Conservation (phyloP, 306 rosid genomes). For the Lathyrus tuberosus region DNA sequence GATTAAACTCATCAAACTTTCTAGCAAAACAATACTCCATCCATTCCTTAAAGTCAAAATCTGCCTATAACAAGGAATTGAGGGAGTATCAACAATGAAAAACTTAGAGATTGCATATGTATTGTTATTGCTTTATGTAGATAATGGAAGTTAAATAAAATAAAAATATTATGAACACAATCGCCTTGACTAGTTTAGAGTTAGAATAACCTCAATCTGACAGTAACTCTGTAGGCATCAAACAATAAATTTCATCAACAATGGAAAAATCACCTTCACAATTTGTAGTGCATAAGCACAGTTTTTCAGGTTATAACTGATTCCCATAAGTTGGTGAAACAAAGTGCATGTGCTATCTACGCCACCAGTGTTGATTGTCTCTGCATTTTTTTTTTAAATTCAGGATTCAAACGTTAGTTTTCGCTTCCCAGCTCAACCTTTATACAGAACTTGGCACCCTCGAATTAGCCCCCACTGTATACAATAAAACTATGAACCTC, state of each 20-base stretch:
- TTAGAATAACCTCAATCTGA: slow-evolving; percentile 37
- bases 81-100: background rate
- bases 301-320: slow-evolving; percentile 42
- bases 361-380: slow-evolving; percentile 45
- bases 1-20: background rate
- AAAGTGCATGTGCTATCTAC: slow-evolving; percentile 44
- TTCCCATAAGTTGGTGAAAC: slow-evolving; percentile 48
- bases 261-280: slow-evolving; percentile 47
- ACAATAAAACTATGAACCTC: slow-evolving; percentile 53
- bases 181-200: slow-evolving; percentile 27
- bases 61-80: no score
- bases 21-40: no score
- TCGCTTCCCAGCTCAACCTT: slow-evolving; percentile 71
- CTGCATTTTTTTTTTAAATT: slow-evolving; percentile 49
- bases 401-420: slow-evolving; percentile 49
- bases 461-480: slow-evolving; percentile 47
- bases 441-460: slow-evolving; percentile 70
- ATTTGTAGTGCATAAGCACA: slow-evolving; percentile 50
- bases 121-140: slow-evolving; percentile 16
- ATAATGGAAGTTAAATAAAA: slow-evolving; percentile 27
- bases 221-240: slow-evolving; percentile 24
- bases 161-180: slow-evolving; percentile 37
- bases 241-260: slow-evolving; percentile 48
- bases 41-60: no score
- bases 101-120: slow-evolving; percentile 4